These are phyloP conservation scores for Arthrobotrys iridis DNA, from an alignment of 2,329 filamentous ascomycete genomes.

Conservation along the genomic window DNA sequence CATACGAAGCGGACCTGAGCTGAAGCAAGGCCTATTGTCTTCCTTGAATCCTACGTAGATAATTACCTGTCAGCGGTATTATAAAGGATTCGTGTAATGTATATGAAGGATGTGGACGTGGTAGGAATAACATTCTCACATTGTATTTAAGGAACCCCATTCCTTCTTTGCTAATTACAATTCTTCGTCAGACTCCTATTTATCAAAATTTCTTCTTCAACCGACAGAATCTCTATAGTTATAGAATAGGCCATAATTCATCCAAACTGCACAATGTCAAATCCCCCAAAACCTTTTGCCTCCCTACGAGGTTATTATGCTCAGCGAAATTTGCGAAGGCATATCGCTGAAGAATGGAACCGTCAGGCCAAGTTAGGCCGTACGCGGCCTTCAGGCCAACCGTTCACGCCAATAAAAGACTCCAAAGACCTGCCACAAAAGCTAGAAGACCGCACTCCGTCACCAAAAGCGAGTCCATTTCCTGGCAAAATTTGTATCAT, in stretches of 20 bases:
- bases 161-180: not conserved
- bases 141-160: not conserved
- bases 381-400: not conserved
- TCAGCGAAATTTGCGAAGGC: not conserved
- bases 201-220: not conserved
- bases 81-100: too few relatives aligned
- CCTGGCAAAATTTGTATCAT: slow-evolving; percentile 59
- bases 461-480: not conserved
- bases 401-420: not conserved
- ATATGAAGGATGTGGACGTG: not conserved
- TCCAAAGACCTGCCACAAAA: not conserved
- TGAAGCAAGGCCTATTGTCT: too few relatives aligned
- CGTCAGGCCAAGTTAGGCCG: not conserved
- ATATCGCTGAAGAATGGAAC: not conserved
- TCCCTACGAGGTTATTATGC: not conserved
- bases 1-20: too few relatives aligned
- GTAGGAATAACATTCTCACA: not conserved
- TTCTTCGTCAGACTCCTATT: not conserved
- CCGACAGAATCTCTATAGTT: not conserved
- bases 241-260: not conserved
- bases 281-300: not conserved
- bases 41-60: too few relatives aligned
- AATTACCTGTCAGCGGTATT: too few relatives aligned
- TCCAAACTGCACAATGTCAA: not conserved
- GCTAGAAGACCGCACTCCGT: not conserved